phyloP scores from a whole-genome alignment of 1,139 yeast species.

The Sugiyamaella xylanicola region DNA sequence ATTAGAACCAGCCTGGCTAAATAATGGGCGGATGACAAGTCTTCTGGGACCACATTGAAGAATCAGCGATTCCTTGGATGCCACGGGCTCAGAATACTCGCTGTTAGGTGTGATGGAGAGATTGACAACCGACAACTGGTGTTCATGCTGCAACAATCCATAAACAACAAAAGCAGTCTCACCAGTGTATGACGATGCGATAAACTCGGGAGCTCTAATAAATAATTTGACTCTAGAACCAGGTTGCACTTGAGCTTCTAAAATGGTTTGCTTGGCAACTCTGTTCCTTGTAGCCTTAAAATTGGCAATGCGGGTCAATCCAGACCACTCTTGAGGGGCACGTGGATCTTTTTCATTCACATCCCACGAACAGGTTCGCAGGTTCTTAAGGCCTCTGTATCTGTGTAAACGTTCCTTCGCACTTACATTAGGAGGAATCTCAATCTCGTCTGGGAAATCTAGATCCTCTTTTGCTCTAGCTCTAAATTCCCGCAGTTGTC shows the following conservation, averaged over 20 bases:
- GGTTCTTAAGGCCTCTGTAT: constrained; percentile 84
- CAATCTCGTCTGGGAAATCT: constrained; percentile 95
- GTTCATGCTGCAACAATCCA: constrained; percentile 82
- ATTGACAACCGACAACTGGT: constrained; percentile 79
- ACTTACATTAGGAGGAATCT: constrained; percentile 71
- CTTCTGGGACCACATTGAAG: constrained; percentile 95
- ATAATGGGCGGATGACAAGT: constrained; percentile 78
- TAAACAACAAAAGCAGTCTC: constrained; percentile 61
- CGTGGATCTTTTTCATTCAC: constrained; percentile 76
- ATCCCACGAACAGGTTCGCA: constrained; percentile 85
- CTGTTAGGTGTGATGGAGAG: constrained; percentile 86
- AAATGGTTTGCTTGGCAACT: constrained; percentile 60
- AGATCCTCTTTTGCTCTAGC: constrained; percentile 75
- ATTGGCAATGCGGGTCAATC: constrained; percentile 72
- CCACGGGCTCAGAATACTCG: constrained; percentile 73
- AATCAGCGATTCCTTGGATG: constrained; percentile 73
- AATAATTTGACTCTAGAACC: constrained; percentile 67
- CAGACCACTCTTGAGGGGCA: constrained; percentile 77
- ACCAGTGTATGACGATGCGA: constrained; percentile 36
- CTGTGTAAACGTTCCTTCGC: constrained; percentile 74
- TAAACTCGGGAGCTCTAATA: constrained; percentile 60
- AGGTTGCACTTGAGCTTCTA: constrained; percentile 57
- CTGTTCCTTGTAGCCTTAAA: constrained; percentile 77
- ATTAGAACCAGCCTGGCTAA: constrained; percentile 72
- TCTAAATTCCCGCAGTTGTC: constrained; percentile 72